Conservation (phyloP, 768 basidiomycete species). For the Boletus bicolor region DNA sequence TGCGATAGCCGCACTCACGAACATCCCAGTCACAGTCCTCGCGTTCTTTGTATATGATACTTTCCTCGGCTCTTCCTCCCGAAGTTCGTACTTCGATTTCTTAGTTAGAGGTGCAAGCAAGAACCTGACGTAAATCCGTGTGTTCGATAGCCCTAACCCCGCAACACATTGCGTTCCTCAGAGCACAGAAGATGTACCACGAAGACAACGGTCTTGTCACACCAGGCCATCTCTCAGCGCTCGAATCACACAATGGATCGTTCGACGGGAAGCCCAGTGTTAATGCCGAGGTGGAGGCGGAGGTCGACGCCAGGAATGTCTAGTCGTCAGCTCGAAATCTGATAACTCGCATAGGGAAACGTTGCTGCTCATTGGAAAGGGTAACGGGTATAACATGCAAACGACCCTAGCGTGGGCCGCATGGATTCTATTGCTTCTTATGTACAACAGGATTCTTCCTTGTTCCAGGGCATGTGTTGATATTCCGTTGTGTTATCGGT, state of each 20-base stretch:
- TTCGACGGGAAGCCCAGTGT: constrained; percentile 12
- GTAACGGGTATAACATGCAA: background rate
- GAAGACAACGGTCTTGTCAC: constrained; percentile 26
- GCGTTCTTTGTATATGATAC: constrained; percentile 53
- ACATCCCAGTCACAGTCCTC: constrained; percentile 60
- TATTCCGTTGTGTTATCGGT: background rate
- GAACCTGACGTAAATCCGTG: constrained; percentile 6
- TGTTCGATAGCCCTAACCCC: constrained; percentile 22
- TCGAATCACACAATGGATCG: constrained; percentile 9
- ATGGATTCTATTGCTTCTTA: background rate
- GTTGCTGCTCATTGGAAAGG: constrained; percentile 5
- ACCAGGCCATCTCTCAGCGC: constrained; percentile 20
- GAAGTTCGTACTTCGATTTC: constrained; percentile 41
- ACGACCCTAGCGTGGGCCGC: background rate
- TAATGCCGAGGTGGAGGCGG: background rate
- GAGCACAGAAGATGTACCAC: constrained; percentile 21
- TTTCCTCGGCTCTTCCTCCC: constrained; percentile 55
- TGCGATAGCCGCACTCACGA: constrained; percentile 61
- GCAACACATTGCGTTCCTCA: constrained; percentile 21
- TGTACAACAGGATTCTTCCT: constrained; percentile 12
- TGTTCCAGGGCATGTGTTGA: constrained; percentile 4
- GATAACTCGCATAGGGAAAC: background rate
- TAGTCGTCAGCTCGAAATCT: constrained; percentile 6
- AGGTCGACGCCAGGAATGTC: constrained; percentile 5
- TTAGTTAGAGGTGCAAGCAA: background rate